Evolutionary conservation across 2,329 filamentous ascomycete genomes (phyloP).

Genomic region (Neonectria coccinea): DNA sequence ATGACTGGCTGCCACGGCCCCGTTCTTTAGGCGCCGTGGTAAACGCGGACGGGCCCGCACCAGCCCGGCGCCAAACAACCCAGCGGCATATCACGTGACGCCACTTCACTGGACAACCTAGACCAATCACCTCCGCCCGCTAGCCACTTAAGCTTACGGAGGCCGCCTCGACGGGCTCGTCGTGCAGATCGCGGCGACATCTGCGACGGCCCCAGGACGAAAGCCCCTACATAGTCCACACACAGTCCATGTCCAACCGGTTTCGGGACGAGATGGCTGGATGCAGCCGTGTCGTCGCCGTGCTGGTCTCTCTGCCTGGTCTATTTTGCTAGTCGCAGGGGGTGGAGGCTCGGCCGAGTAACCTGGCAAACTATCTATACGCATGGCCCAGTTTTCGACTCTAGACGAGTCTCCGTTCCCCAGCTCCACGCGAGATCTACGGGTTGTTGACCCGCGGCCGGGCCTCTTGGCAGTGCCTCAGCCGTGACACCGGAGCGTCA

Average conservation of each 20-base stretch:
- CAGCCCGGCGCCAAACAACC: slow-evolving; percentile 16
- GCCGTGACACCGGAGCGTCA: slow-evolving; percentile 2
- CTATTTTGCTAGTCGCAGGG: slow-evolving; percentile 6
- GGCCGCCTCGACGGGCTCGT: slow-evolving; percentile 1
- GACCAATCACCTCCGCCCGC: slow-evolving; percentile 20
- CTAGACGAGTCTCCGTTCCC: slow-evolving; percentile 4
- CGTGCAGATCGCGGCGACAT: slow-evolving; percentile 26
- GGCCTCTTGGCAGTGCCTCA: slow-evolving; percentile 21
- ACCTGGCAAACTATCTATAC: neutral
- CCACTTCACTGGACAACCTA: neutral
- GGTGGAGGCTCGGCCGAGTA: neutral
- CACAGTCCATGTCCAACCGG: slow-evolving; percentile 6
- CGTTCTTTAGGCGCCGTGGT: slow-evolving; percentile 30
- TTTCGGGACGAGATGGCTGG: slow-evolving; percentile 24
- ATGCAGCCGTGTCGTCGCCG: slow-evolving; percentile 10
- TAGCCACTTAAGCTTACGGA: slow-evolving; percentile 24
- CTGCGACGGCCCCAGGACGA: slow-evolving; percentile 18
- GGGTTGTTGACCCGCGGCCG: neutral
- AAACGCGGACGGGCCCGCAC: slow-evolving; percentile 16
- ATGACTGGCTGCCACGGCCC: slow-evolving; percentile 41
- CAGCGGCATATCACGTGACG: slow-evolving; percentile 25
- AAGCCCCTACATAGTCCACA: slow-evolving; percentile 3
- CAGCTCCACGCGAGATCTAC: slow-evolving; percentile 17
- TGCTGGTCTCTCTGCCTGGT: neutral
- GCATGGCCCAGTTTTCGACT: neutral